Percentiles rank a stretch among this genome's conserved stretches.
These are phyloP conservation scores for Hura crepitans DNA, from an alignment of 441 rosid genomes.

Conservation along the genomic window DNA sequence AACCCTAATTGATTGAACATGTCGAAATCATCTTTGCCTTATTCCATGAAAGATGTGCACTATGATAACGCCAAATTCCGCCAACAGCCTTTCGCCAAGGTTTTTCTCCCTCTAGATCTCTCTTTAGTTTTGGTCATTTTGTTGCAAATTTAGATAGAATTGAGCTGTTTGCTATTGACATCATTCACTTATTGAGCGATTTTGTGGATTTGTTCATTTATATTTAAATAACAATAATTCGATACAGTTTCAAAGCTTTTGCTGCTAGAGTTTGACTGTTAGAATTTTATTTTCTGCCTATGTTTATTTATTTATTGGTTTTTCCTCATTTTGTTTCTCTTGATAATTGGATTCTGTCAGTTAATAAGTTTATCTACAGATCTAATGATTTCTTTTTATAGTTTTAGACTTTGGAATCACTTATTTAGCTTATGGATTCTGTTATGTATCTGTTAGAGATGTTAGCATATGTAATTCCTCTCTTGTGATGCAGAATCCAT, in stretches of 20 bases:
- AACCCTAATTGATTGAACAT: conserved; percentile 35
- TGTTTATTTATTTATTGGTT: not conserved
- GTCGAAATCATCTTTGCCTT: conserved; percentile 73
- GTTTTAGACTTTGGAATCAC: not conserved
- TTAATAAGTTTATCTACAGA: not conserved
- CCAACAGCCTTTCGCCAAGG: conserved; percentile 73
- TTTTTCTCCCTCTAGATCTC: conserved; percentile 18
- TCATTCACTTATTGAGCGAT: not conserved
- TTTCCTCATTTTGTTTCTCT: not conserved
- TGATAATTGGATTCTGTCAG: not conserved
- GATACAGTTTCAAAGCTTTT: not conserved
- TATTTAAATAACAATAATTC: not conserved
- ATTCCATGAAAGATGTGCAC: conserved; percentile 72
- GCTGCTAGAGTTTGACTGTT: not conserved
- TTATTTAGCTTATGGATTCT: not conserved
- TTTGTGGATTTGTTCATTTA: not conserved
- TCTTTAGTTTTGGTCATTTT: not conserved
- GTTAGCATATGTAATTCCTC: not conserved
- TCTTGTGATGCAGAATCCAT: too few relatives aligned
- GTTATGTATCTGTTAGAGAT: not conserved
- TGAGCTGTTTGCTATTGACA: not conserved
- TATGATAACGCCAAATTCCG: conserved; percentile 96
- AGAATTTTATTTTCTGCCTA: not conserved
- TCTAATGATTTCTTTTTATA: not conserved
- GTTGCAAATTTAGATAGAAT: not conserved